These are phyloP conservation scores for Fusarium cyanostomum DNA, from an alignment of 2,329 filamentous ascomycete genomes.

Conservation along the genomic window DNA sequence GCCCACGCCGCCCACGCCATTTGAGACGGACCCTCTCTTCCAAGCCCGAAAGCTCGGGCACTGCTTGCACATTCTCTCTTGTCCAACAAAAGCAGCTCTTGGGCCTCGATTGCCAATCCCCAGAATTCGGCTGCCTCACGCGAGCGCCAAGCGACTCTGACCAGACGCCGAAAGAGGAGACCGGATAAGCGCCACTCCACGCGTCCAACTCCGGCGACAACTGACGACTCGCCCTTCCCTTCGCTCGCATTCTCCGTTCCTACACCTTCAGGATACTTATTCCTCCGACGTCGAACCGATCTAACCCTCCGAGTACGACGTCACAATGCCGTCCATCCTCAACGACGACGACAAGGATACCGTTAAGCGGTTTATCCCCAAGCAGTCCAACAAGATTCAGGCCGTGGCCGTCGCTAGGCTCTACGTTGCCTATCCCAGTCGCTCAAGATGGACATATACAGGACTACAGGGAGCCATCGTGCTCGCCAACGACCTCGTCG, in stretches of 20 bases:
- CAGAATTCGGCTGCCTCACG: conserved; percentile 38
- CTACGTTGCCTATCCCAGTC: conserved; percentile 90
- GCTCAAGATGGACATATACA: conserved; percentile 89
- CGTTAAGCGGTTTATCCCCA: conserved; percentile 93
- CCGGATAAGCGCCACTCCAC: conserved; percentile 39
- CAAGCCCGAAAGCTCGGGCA: conserved; percentile 42
- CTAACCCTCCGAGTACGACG: conserved; percentile 13
- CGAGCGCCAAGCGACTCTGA: conserved; percentile 39
- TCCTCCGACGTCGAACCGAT: conserved; percentile 2
- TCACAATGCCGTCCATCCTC: conserved; percentile 73
- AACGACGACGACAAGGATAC: conserved; percentile 95
- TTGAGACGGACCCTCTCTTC: conserved; percentile 38
- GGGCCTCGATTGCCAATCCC: conserved; percentile 10
- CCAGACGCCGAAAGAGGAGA: conserved; percentile 34
- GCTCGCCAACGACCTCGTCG: conserved; percentile 91
- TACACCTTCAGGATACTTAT: conserved; percentile 2
- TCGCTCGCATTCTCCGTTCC: conserved; percentile 11
- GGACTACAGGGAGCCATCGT: conserved; percentile 92
- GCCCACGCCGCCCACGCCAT: conserved; percentile 39
- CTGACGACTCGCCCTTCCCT: conserved; percentile 22
- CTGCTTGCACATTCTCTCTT: conserved; percentile 33
- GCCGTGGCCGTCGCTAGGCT: conserved; percentile 92
- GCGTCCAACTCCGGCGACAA: conserved; percentile 35
- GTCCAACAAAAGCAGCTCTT: conserved; percentile 16
- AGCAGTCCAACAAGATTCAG: conserved; percentile 96